Conservation (phyloP, 371 early-diverging fungal species). For the Lichtheimia hyalospora region DNA sequence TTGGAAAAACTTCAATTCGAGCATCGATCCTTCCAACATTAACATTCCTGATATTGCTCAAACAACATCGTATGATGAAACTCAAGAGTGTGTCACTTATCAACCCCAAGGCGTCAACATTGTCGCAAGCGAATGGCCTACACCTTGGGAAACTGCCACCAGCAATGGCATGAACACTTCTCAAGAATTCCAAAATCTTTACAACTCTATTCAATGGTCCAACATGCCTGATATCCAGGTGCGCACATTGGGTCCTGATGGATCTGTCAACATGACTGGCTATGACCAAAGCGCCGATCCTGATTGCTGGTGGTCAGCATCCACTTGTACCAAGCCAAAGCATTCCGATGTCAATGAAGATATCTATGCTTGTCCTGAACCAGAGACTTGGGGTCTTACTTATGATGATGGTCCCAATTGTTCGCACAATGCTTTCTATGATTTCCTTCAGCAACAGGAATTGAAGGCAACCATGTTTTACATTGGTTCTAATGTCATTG, state of each 20-base stretch:
- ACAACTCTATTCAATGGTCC: conserved; percentile 30
- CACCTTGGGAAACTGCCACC: conserved; percentile 31
- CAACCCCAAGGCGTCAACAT: conserved; percentile 15
- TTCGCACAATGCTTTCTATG: conserved; percentile 52
- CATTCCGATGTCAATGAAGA: conserved; percentile 35
- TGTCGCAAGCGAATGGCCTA: conserved; percentile 27
- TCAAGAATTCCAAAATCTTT: conserved; percentile 25
- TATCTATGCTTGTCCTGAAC: conserved; percentile 48
- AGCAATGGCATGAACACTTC: conserved; percentile 34
- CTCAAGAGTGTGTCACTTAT: conserved; percentile 25
- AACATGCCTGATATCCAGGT: conserved; percentile 25
- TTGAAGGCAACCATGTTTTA: conserved; percentile 72
- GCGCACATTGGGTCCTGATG: conserved; percentile 15
- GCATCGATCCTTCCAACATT: conserved; percentile 27
- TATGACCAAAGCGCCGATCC: conserved; percentile 33
- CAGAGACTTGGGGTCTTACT: conserved; percentile 64
- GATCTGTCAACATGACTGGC: conserved; percentile 18
- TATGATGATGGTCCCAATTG: conserved; percentile 69
- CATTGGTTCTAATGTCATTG: conserved; percentile 66
- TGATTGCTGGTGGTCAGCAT: conserved; percentile 56
- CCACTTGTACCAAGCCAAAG: conserved; percentile 47
- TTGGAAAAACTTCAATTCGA: conserved; percentile 22
- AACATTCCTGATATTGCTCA: conserved; percentile 45
- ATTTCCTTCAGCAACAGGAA: conserved; percentile 42
- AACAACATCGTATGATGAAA: conserved; percentile 28